phyloP scores from a whole-genome alignment of 352 stramenopile species.

The Blastocystis sp. region DNA sequence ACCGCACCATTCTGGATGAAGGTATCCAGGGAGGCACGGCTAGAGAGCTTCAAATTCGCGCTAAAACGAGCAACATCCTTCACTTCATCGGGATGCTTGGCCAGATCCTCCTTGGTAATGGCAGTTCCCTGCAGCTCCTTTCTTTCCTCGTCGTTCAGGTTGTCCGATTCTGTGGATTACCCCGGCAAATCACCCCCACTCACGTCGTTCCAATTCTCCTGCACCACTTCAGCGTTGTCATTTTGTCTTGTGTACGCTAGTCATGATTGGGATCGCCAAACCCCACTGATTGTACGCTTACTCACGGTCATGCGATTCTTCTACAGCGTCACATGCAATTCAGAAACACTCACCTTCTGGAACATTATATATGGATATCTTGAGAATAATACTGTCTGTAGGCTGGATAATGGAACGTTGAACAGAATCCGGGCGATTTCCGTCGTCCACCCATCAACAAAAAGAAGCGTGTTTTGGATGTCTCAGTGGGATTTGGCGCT shows the following conservation, averaged over 20 bases:
- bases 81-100: slow-evolving; percentile 32
- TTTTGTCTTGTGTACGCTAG: neutral
- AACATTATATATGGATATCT: neutral
- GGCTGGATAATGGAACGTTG: neutral
- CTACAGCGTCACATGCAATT: neutral
- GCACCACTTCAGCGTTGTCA: neutral
- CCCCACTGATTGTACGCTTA: slow-evolving; percentile 1
- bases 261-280: neutral
- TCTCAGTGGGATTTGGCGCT: neutral
- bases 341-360: too few relatives aligned
- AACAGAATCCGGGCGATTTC: neutral
- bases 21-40: neutral
- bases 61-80: slow-evolving; percentile 35
- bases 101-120: slow-evolving; percentile 31
- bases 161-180: neutral
- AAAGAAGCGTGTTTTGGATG: neutral
- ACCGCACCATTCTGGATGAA: slow-evolving; percentile 19
- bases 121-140: slow-evolving; percentile 8
- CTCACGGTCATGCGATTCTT: neutral
- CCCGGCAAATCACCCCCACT: neutral
- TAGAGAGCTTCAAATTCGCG: slow-evolving; percentile 2
- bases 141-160: slow-evolving; percentile 1
- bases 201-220: slow-evolving; percentile 37
- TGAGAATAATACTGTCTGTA: neutral
- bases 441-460: neutral